Evolutionary conservation across 371 early-diverging fungal genomes (phyloP), one percentile per base, ranked within the genome.

Genomic region (Conidiobolus coronatus): DNA sequence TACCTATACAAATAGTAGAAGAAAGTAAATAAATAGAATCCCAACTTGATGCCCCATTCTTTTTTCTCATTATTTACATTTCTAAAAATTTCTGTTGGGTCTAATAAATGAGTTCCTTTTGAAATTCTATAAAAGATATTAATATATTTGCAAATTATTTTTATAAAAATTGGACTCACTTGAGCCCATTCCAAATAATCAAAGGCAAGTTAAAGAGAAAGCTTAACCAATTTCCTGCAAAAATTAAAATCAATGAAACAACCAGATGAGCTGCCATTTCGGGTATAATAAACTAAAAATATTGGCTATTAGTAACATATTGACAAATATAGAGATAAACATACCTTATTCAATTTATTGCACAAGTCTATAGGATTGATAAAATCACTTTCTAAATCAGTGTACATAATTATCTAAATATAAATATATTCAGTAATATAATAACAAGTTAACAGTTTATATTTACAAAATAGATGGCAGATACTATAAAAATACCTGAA

Each of bases 301-400:
- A 13, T 13, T 14, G 12, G 6, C 4, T 41, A 41, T n/a, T 1
- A 20, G 6, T 41, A 18, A 20, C 14, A 11, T 2, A 14, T 24
- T 39, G n/a, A 47, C 14, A 18, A 2, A 7, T 21, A 23, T 47
- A n/a, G 3, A 9, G 6, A 17, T 15, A 2, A 37, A 45, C 5
- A 45, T 68, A 84, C 89, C 71, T 79, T 84, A 62, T 94, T 94
- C 52, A 94, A 67, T 56, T 79, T 86, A 65, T 80, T 82, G 68
- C 90, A 89, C 43, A 94, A 74, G 61, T 94, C 95, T 56, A 94
- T 91, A 13, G 95, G 95, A 64, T 94, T 94, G 64, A 94, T 85
- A 65, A 89, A 94, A 55, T 94, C 95, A 19, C 42, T 21, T 41
- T 52, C 52, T 15, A 52, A 23, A 47, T 52, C 52, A 5, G 45